Percentiles rank a stretch among this genome's conserved stretches.
These are phyloP conservation scores for Phytophthora pistaciae DNA, from an alignment of 352 stramenopile species.

Conservation along the genomic window DNA sequence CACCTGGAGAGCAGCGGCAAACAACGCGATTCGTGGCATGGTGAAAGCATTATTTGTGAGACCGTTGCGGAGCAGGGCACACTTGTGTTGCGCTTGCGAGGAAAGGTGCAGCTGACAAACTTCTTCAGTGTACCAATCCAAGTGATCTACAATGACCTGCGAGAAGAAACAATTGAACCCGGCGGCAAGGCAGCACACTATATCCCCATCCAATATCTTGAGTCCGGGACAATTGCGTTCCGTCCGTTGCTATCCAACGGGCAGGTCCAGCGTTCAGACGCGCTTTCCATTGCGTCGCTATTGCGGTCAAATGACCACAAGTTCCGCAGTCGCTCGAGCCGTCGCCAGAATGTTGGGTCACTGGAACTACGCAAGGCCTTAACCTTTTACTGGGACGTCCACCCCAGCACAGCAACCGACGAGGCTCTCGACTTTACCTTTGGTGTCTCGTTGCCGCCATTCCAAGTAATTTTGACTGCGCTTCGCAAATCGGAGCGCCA, in stretches of 20 bases:
- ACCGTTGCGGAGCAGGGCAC: constrained; percentile 88
- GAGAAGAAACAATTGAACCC: constrained; percentile 59
- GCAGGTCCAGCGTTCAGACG: constrained; percentile 64
- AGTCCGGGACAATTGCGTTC: constrained; percentile 75
- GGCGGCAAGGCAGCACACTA: constrained; percentile 68
- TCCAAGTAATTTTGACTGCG: constrained; percentile 80
- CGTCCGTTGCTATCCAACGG: constrained; percentile 70
- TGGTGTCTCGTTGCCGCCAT: constrained; percentile 64
- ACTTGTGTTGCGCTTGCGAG: constrained; percentile 79
- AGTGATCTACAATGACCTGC: constrained; percentile 79
- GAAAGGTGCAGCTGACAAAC: constrained; percentile 84
- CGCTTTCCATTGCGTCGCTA: constrained; percentile 69
- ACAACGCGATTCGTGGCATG: constrained; percentile 73
- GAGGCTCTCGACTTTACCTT: constrained; percentile 37
- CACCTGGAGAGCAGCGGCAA: constrained; percentile 77
- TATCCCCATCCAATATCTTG: constrained; percentile 83
- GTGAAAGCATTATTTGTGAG: constrained; percentile 86
- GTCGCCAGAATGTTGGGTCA: constrained; percentile 59
- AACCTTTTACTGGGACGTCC: constrained; percentile 83
- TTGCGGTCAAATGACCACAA: constrained; percentile 51
- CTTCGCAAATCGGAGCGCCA: constrained; percentile 80
- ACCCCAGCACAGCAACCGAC: constrained; percentile 39
- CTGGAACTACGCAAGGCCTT: constrained; percentile 70
- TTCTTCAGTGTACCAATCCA: constrained; percentile 76
- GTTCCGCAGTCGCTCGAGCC: constrained; percentile 26